Base-by-base conservation (phyloP, 306 rosid genomes). In the Acacia acuminata region DNA sequence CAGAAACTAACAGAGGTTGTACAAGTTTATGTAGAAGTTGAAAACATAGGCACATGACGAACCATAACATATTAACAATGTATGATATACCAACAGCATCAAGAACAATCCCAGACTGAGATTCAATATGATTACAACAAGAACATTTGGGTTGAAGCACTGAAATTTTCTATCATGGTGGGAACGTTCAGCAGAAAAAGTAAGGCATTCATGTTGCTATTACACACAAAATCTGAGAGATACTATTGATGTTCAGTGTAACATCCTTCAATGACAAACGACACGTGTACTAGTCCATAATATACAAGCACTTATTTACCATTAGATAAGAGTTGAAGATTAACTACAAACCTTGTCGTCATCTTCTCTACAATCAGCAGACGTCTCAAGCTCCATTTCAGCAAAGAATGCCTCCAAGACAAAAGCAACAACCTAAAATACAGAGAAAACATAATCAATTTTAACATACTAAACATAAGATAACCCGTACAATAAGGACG, bases 401-500 rank as follows among this genome's bases (percentile, higher is more conserved):
- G 99, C 94, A 89, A 96, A 96, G 94, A 96, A 96, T 34, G 99
- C 99, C 94, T 96, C 99, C 94, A 96, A 84, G 90, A 96, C 98
- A 89, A 96, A 96, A 79, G 99, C 98, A 73, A 94, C 82, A 85
- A 96, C 87, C 99, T 96, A 92, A 84, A 90, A 88, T 85, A 77
- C 48, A 81, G 89, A 72, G 43, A 82, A 76, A 80, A 66, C 22
- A 36, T 5, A 66, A 71, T 65, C 75, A 65, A 38, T 65, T 67
- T 56, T 69, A 60, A 75, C 82, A 78, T 15, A 40, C 10, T 43
- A 65, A 66, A 73, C 83, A 72, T 66, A 53, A 53, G 40, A 34
- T 64, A 47, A 61, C 22, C 12, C 32, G 66, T 50, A 63, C 47
- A 75, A 12, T 61, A 50, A 75, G 48, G 61, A 58, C 58, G 55